Evolutionary conservation across 2,329 filamentous ascomycete species (phyloP), one percentile per base, ranked within the genome.

Genomic region (Amphichorda felina): DNA sequence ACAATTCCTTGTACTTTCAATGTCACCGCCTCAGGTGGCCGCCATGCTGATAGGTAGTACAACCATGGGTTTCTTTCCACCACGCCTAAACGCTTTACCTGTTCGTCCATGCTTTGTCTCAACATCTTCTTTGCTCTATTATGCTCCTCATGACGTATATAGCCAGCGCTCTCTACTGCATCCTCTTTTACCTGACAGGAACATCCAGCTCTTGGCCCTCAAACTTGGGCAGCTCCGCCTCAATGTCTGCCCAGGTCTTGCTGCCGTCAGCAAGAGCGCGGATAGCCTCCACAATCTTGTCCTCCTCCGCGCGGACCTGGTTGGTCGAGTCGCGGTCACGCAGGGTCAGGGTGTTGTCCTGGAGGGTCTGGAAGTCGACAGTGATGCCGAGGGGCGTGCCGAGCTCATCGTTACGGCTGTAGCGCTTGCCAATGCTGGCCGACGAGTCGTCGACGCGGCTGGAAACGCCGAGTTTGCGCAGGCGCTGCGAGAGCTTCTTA

Each of bases 371-470:
- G 72, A 95, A 96, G 59, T 96, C 89, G 40, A 96, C 75, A 0
- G 89, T 96, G 58, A 96, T 79, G 54, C 87, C 89, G 44, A 95
- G 79, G 7, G 89, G 86, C 30, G 91, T 96, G 50, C 89, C 91
- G 40, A 95, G 74, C 64, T 96, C 89, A 59, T 96, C 89, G 56
- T 95, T 95, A 50, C 91, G 79, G 54, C 82, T 79, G 61, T 94
- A 96, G 36, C 89, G 82, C 70, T 94, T 94, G 56, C 89, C 89
- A 48, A 96, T 96, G 43, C 79, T 87, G 41, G 88, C 87, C 19
- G 82, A 85, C 11, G 85, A 93, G 58, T 91, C 84, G 53, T 96
- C 91, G 26, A 95, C 75, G 41, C 84, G 80, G 66, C 76, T 93
- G 30, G 86, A 86, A 37, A 96, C 69, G 38, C 82, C 82, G 36